phyloP scores from a whole-genome alignment of 2,329 filamentous ascomycete species.

The Myriosclerotinia duriaeana region DNA sequence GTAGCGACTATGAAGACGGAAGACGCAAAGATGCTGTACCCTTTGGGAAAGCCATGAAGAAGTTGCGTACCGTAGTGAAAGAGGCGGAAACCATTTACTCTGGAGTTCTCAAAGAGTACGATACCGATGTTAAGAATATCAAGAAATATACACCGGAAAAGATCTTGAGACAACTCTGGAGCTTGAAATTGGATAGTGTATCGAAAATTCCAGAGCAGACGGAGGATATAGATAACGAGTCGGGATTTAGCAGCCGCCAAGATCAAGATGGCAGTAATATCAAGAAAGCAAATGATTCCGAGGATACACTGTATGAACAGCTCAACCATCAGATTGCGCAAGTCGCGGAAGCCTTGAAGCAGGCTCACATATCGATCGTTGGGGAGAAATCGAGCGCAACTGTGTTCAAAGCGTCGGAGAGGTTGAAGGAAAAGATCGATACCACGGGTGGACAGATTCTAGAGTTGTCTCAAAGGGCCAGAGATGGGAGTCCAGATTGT shows the following conservation, averaged over 20 bases:
- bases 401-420: slow-evolving; percentile 23
- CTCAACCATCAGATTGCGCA: slow-evolving; percentile 14
- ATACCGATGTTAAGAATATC: slow-evolving; percentile 27
- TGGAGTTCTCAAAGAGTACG: slow-evolving; percentile 28
- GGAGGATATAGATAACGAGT: slow-evolving; percentile 19
- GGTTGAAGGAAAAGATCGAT: slow-evolving; percentile 30
- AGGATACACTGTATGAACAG: slow-evolving; percentile 9
- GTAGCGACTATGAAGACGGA: slow-evolving; percentile 10
- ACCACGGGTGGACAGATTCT: slow-evolving; percentile 26
- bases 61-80: slow-evolving; percentile 25
- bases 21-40: slow-evolving; percentile 2
- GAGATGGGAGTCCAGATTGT: slow-evolving; percentile 29
- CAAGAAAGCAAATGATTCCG: slow-evolving; percentile 6
- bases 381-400: slow-evolving; percentile 15
- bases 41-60: slow-evolving; percentile 27
- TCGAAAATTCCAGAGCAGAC: neutral
- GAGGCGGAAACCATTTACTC: slow-evolving; percentile 32
- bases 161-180: slow-evolving; percentile 29
- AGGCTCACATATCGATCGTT: slow-evolving; percentile 15
- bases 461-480: slow-evolving; percentile 27
- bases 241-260: neutral
- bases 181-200: slow-evolving; percentile 25
- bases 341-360: slow-evolving; percentile 23
- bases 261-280: slow-evolving; percentile 21
- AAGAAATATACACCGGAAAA: slow-evolving; percentile 27